A percentile compares a stretch with the other conserved stretches of the same genome.
These are phyloP conservation scores for Cladosporium colombiae DNA, from an alignment of 2,329 filamentous ascomycete genomes.

Conservation along the genomic window DNA sequence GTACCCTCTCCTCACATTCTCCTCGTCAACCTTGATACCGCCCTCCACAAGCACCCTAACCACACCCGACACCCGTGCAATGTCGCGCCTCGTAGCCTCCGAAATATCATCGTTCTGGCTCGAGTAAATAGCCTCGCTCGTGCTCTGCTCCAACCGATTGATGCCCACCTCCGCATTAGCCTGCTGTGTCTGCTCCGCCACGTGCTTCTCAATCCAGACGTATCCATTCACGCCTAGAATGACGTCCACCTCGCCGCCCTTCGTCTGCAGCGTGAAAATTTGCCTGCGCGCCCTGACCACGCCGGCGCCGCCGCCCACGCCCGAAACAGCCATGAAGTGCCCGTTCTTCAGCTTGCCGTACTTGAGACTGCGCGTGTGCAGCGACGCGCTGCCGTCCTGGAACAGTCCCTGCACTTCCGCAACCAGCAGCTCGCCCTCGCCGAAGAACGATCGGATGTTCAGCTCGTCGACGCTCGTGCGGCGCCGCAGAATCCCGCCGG, in stretches of 20 bases:
- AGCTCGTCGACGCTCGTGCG: conserved; percentile 94
- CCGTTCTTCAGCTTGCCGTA: conserved; percentile 97
- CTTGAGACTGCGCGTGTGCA: conserved; percentile 87
- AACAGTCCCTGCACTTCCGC: conserved; percentile 92
- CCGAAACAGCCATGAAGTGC: conserved; percentile 78
- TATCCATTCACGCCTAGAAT: conserved; percentile 95
- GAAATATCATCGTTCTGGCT: conserved; percentile 90
- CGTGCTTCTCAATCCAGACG: conserved; percentile 90
- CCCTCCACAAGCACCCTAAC: conserved; percentile 81
- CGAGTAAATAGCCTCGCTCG: conserved; percentile 84
- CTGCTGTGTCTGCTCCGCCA: conserved; percentile 52
- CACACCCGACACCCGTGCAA: conserved; percentile 78
- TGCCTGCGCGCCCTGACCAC: conserved; percentile 83
- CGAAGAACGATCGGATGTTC: conserved; percentile 96
- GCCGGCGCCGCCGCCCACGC: conserved; percentile 74
- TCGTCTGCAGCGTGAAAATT: conserved; percentile 75
- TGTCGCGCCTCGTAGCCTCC: conserved; percentile 78
- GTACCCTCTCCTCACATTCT: conserved; percentile 81
- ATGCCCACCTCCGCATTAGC: conserved; percentile 59
- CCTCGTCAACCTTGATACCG: conserved; percentile 84
- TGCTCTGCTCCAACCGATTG: conserved; percentile 83
- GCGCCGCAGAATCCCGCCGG: conserved; percentile 86
- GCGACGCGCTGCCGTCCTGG: conserved; percentile 77
- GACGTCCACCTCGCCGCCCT: conserved; percentile 73
- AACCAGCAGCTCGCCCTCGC: conserved; percentile 88